Percentiles rank a stretch among this genome's conserved stretches.
phyloP scores from a whole-genome alignment of 2,329 filamentous ascomycete genomes.

The Fusarium sambucinum region DNA sequence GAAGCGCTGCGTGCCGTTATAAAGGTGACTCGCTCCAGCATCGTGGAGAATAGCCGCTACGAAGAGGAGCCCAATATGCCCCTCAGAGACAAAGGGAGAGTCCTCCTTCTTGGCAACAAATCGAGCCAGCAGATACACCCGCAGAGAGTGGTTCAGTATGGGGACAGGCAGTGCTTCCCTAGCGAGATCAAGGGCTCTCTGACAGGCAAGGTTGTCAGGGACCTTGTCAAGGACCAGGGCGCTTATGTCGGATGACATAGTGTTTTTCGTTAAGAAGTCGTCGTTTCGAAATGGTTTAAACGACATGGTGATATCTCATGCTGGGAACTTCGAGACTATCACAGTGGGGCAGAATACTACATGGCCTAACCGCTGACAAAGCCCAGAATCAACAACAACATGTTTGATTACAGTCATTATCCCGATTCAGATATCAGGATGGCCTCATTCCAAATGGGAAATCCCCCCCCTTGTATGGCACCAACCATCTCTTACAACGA shows the following conservation, averaged over 20 bases:
- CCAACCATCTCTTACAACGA: constrained; percentile 2
- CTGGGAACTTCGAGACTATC: not conserved
- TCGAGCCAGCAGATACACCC: constrained; percentile 47
- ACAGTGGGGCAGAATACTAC: constrained; percentile 2
- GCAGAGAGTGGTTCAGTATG: constrained; percentile 50
- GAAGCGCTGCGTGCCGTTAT: constrained; percentile 52
- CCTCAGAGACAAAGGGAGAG: constrained; percentile 15
- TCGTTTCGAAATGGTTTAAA: not conserved
- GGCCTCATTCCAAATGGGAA: constrained; percentile 22
- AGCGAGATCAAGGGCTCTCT: constrained; percentile 35
- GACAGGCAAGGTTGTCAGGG: constrained; percentile 33
- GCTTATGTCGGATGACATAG: constrained; percentile 5
- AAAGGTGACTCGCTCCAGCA: constrained; percentile 49
- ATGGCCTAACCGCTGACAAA: constrained; percentile 20
- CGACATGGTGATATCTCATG: constrained; percentile 5
- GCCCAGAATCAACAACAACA: not conserved
- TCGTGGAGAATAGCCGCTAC: constrained; percentile 54
- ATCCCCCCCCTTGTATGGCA: not conserved
- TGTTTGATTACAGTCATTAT: constrained; percentile 5
- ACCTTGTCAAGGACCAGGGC: constrained; percentile 13
- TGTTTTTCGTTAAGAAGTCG: constrained; percentile 1
- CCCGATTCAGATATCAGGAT: constrained; percentile 8
- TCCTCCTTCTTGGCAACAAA: constrained; percentile 42
- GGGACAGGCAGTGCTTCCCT: constrained; percentile 38
- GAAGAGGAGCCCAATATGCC: constrained; percentile 47